phyloP scores from a whole-genome alignment of 2,329 filamentous ascomycete species.

The Blastomyces emzantsi region DNA sequence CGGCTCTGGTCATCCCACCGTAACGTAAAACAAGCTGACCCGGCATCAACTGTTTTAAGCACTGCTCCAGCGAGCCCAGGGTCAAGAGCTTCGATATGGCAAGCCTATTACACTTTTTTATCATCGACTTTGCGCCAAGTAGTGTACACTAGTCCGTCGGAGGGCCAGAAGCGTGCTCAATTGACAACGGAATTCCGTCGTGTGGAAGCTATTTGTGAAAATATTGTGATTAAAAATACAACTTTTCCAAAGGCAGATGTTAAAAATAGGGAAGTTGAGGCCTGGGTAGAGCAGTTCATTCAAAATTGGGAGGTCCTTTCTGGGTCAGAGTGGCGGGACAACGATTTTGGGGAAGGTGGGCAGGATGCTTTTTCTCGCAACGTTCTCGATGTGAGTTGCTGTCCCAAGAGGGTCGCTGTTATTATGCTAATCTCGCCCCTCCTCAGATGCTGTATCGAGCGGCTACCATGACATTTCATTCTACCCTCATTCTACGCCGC shows the following conservation, averaged over 20 bases:
- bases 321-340: conserved; percentile 68
- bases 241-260: conserved; percentile 78
- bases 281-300: conserved; percentile 69
- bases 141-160: conserved; percentile 18
- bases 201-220: conserved; percentile 72
- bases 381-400: conserved; percentile 55
- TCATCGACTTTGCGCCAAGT: conserved; percentile 61
- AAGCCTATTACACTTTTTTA: conserved; percentile 70
- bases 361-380: conserved; percentile 64
- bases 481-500: conserved; percentile 74
- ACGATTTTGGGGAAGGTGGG: conserved; percentile 72
- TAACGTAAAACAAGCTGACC: conserved; percentile 26
- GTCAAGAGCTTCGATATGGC: conserved; percentile 56
- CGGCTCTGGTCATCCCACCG: conserved; percentile 38
- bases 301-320: conserved; percentile 78
- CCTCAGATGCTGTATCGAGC: conserved; percentile 72
- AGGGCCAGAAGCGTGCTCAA: conserved; percentile 46
- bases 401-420: background rate
- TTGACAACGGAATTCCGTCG: conserved; percentile 69
- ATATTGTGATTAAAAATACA: conserved; percentile 65
- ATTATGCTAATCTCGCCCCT: conserved; percentile 2
- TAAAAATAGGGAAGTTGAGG: conserved; percentile 67
- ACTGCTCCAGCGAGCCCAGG: conserved; percentile 19
- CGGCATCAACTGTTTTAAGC: conserved; percentile 16
- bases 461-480: conserved; percentile 91